These are phyloP conservation scores for Penicillium alfredii DNA, from an alignment of 495 filamentous ascomycete genomes.

Conservation along the genomic window DNA sequence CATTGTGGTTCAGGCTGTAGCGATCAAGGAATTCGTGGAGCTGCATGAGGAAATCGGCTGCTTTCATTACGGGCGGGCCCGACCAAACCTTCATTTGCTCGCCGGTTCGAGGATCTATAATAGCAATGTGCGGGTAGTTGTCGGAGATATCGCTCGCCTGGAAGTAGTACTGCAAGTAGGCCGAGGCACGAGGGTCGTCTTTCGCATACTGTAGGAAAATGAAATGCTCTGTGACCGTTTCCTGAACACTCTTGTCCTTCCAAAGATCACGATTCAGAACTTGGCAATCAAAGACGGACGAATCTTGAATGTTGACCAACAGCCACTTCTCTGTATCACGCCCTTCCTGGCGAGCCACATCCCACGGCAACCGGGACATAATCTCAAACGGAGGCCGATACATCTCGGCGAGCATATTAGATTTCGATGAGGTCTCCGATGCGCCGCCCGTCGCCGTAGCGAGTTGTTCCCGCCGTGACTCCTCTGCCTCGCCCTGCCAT, in stretches of 20 bases:
- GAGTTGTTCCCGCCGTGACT: conserved; percentile 45
- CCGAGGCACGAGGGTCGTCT: conserved; percentile 63
- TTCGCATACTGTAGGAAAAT: conserved; percentile 91
- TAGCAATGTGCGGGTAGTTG: conserved; percentile 90
- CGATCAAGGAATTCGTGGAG: conserved; percentile 93
- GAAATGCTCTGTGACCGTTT: conserved; percentile 84
- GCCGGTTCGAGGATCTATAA: conserved; percentile 91
- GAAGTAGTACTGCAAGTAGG: conserved; percentile 90
- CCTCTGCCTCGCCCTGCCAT: conserved; percentile 59
- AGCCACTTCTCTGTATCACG: conserved; percentile 89
- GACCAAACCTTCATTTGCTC: conserved; percentile 98
- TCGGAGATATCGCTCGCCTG: conserved; percentile 62
- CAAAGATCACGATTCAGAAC: conserved; percentile 89
- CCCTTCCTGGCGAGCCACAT: conserved; percentile 74
- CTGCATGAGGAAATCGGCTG: conserved; percentile 80
- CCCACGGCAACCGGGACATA: conserved; percentile 69
- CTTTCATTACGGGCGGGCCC: conserved; percentile 66
- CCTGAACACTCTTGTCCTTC: conserved; percentile 73
- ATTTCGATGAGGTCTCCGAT: conserved; percentile 63
- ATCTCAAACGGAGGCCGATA: conserved; percentile 87
- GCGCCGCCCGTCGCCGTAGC: conserved; percentile 65
- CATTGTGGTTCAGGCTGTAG: conserved; percentile 80
- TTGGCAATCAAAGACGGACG: conserved; percentile 87
- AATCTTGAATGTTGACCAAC: conserved; percentile 89
- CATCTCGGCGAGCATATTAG: conserved; percentile 74